phyloP scores from a whole-genome alignment of 2,329 filamentous ascomycete species.

The Myriosclerotinia curreyana region DNA sequence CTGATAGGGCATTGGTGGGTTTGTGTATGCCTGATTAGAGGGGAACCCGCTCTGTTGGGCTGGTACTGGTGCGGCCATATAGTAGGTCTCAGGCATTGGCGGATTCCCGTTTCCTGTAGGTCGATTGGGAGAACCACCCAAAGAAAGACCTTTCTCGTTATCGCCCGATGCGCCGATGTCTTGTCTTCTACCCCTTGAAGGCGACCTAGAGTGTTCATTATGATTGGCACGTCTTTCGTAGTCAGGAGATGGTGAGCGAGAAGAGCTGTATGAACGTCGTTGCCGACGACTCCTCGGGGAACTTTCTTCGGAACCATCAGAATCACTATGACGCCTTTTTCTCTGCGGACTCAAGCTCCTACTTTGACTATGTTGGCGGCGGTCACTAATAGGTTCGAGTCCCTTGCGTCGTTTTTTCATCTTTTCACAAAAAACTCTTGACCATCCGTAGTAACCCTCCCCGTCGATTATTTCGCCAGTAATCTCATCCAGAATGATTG shows the following conservation, averaged over 20 bases:
- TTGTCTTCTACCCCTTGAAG: constrained; percentile 29
- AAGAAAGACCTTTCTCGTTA: constrained; percentile 8
- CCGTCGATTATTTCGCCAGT: constrained; percentile 60
- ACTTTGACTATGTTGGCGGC: constrained; percentile 29
- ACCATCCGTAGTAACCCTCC: constrained; percentile 88
- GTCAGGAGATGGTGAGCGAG: constrained; percentile 34
- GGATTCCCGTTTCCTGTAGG: constrained; percentile 21
- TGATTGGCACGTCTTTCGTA: constrained; percentile 22
- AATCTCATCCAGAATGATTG: constrained; percentile 61
- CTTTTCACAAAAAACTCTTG: constrained; percentile 71
- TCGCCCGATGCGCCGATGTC: constrained; percentile 10
- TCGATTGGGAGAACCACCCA: constrained; percentile 12
- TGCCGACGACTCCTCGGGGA: constrained; percentile 29
- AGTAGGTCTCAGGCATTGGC: constrained; percentile 19
- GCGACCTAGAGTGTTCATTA: constrained; percentile 23
- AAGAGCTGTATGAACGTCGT: constrained; percentile 35
- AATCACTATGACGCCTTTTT: constrained; percentile 37
- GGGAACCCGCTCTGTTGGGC: constrained; percentile 3
- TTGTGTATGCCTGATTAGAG: constrained; percentile 16
- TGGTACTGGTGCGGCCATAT: constrained; percentile 3
- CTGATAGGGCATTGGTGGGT: constrained; percentile 24
- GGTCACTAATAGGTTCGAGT: constrained; percentile 24
- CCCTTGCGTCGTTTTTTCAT: constrained; percentile 60
- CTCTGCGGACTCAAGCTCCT: constrained; percentile 33
- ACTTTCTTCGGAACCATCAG: constrained; percentile 29